Evolutionary conservation across 805 yeast genomes (phyloP).

Genomic region (Lipomyces sp.): DNA sequence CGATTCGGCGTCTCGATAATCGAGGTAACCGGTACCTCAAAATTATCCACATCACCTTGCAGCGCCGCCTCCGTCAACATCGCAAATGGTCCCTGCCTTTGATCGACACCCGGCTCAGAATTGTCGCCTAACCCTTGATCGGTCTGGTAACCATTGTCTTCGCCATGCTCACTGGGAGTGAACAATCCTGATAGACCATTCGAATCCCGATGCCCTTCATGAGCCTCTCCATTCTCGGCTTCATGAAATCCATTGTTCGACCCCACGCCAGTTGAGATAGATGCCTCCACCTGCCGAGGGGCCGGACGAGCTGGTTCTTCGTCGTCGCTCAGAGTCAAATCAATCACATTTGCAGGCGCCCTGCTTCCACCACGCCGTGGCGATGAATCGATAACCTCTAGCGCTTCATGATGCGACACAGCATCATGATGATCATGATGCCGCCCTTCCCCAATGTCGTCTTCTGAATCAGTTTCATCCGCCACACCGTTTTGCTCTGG

Average conservation of each 20-base stretch:
- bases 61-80: background rate
- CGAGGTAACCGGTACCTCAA: background rate
- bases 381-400: constrained; percentile 17
- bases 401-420: background rate
- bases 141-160: background rate
- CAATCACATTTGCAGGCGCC: constrained; percentile 29
- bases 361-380: constrained; percentile 12
- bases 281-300: background rate
- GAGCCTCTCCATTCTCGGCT: background rate
- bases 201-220: background rate
- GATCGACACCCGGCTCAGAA: background rate
- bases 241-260: background rate
- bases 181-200: background rate
- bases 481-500: constrained; percentile 33
- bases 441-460: constrained; percentile 4
- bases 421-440: background rate
- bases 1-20: background rate
- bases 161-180: background rate
- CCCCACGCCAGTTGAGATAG: background rate
- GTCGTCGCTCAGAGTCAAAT: constrained; percentile 37
- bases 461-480: constrained; percentile 20
- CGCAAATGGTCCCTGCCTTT: background rate
- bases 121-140: background rate
- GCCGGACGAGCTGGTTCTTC: constrained; percentile 23
- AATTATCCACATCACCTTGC: background rate